Percentiles rank a stretch among this genome's conserved stretches.
phyloP scores from a whole-genome alignment of 495 filamentous ascomycete genomes.

The Tirmania nivea region DNA sequence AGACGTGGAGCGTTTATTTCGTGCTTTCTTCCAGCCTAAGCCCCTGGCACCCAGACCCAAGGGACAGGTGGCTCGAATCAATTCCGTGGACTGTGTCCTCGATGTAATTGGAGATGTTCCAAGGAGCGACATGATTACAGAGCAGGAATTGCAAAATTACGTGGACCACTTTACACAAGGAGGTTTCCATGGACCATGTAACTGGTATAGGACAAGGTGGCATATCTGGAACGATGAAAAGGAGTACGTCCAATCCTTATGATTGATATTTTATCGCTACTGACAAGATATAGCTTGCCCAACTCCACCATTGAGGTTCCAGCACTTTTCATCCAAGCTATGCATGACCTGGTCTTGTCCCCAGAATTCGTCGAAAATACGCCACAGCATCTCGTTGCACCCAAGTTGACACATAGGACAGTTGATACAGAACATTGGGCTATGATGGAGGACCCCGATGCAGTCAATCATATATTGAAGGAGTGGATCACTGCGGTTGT shows the following conservation, averaged over 20 bases:
- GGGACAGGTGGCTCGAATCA: conserved; percentile 26
- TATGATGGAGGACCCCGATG: conserved; percentile 38
- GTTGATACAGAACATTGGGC: conserved; percentile 50
- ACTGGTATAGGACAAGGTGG: conserved; percentile 60
- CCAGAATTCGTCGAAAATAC: conserved; percentile 35
- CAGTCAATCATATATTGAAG: conserved; percentile 20
- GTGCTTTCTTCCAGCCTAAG: conserved; percentile 26
- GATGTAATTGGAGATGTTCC: conserved; percentile 29
- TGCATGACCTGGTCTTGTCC: conserved; percentile 43
- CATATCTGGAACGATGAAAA: conserved; percentile 61
- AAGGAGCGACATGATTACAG: conserved; percentile 33
- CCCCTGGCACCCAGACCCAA: not conserved
- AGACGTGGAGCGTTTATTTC: conserved; percentile 16
- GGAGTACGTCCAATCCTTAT: conserved; percentile 21
- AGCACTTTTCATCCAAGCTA: conserved; percentile 49
- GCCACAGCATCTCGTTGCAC: conserved; percentile 41
- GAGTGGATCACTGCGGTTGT: conserved; percentile 12
- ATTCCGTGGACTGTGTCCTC: conserved; percentile 26
- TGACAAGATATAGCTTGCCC: not conserved
- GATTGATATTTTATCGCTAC: too few species aligned
- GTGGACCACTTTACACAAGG: conserved; percentile 41
- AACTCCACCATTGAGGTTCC: conserved; percentile 34
- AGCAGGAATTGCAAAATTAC: conserved; percentile 60
- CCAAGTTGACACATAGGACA: conserved; percentile 34
- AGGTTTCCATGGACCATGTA: conserved; percentile 56